phyloP scores from a whole-genome alignment of 2,329 filamentous ascomycete genomes.

The Pseudopithomyces chartarum region DNA sequence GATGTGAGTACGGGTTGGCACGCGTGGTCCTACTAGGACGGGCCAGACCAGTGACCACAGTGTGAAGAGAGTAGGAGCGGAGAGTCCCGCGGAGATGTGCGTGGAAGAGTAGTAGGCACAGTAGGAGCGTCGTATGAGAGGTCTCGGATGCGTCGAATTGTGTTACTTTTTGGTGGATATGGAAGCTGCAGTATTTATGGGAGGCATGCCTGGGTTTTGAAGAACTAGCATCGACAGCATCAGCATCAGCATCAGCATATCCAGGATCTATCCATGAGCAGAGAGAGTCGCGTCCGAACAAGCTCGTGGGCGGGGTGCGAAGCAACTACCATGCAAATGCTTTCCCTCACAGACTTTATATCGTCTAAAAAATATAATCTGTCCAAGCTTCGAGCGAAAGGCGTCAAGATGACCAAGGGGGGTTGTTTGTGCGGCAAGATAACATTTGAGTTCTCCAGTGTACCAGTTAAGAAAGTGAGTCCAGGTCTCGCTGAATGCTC shows the following conservation, averaged over 20 bases:
- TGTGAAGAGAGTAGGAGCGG: no score
- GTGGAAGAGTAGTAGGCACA: no score
- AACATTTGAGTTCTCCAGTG: constrained; percentile 39
- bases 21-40: no score
- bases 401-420: constrained; percentile 28
- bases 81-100: no score
- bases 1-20: no score
- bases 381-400: constrained; percentile 4
- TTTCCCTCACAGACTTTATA: constrained; percentile 16
- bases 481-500: not conserved
- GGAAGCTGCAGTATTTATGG: no score
- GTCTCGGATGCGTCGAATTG: no score
- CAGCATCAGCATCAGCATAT: not conserved
- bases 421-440: constrained; percentile 43
- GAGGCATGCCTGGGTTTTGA: no score
- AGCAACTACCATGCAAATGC: not conserved
- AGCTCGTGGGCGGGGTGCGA: not conserved
- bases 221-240: not conserved
- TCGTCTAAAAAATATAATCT: not conserved
- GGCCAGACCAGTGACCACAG: no score
- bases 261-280: not conserved
- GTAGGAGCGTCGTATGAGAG: no score
- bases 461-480: constrained; percentile 25
- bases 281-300: not conserved
- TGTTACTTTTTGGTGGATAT: no score